A percentile compares a stretch with the other conserved stretches of the same genome.
Conservation (phyloP, 2,329 filamentous ascomycete species). For the Colletotrichum cordylinicola region DNA sequence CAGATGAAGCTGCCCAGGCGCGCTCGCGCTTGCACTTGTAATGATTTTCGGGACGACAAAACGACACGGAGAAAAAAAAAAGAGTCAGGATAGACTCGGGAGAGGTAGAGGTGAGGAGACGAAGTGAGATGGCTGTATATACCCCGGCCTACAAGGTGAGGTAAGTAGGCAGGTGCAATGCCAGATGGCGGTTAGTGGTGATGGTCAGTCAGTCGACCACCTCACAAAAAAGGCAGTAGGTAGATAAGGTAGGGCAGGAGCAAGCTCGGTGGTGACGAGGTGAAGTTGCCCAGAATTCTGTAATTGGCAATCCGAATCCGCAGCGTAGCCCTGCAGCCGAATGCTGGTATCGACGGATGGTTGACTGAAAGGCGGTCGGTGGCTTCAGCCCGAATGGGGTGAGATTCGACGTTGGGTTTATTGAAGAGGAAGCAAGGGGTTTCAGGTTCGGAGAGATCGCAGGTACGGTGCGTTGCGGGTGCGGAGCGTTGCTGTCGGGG, state of each 20-base stretch:
- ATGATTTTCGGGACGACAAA: not conserved
- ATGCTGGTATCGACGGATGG: not conserved
- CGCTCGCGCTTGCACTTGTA: not conserved
- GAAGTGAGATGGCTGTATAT: not conserved
- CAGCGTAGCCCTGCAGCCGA: conserved; percentile 1
- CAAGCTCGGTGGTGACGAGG: not conserved
- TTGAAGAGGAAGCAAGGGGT: conserved; percentile 22
- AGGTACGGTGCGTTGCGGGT: conserved; percentile 10
- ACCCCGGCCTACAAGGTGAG: not conserved
- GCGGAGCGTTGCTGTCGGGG: not conserved
- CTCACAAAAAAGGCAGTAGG: not conserved
- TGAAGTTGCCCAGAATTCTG: not conserved
- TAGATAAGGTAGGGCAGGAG: not conserved
- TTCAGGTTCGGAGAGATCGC: conserved; percentile 24
- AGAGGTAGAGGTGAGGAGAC: not conserved
- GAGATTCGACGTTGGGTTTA: conserved; percentile 18
- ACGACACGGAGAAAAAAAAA: not conserved
- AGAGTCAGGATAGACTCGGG: not conserved
- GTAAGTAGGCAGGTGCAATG: not conserved
- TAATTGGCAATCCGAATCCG: not conserved
- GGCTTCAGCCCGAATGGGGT: conserved; percentile 18
- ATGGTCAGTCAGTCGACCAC: not conserved
- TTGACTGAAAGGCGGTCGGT: conserved; percentile 17
- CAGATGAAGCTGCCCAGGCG: not conserved
- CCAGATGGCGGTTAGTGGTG: not conserved